These are phyloP conservation scores for Pythium brassicae DNA, from an alignment of 352 stramenopile genomes.

Conservation along the genomic window DNA sequence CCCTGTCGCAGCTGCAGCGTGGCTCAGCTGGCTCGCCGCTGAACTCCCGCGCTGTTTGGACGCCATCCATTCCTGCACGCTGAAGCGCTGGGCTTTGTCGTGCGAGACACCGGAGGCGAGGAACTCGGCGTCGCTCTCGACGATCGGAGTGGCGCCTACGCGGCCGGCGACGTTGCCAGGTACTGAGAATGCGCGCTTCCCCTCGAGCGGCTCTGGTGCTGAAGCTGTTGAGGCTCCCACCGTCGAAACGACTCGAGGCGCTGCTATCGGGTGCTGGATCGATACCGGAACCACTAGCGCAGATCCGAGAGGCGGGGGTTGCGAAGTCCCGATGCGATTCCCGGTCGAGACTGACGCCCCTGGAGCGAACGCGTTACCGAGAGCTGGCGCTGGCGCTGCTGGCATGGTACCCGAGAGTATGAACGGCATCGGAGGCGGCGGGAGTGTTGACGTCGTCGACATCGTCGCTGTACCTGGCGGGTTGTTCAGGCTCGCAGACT, in stretches of 20 bases:
- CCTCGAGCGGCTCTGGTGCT: not conserved
- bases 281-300: not conserved
- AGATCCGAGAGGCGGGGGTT: not conserved
- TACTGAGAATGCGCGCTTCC: not conserved
- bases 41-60: slow-evolving; percentile 40
- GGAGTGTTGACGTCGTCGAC: not conserved
- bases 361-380: not conserved
- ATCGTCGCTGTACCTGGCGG: slow-evolving; percentile 4
- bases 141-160: slow-evolving; percentile 9
- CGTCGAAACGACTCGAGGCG: not conserved
- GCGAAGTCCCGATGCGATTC: not conserved
- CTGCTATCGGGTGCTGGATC: not conserved
- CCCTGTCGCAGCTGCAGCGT: slow-evolving; percentile 6
- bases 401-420: not conserved
- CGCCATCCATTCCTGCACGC: slow-evolving; percentile 74
- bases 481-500: slow-evolving; percentile 1
- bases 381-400: slow-evolving; percentile 3
- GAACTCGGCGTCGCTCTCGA: slow-evolving; percentile 46
- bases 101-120: slow-evolving; percentile 60
- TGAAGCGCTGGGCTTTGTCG: slow-evolving; percentile 55
- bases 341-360: no score
- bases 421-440: not conserved
- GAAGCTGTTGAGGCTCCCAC: not conserved
- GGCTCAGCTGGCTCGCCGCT: slow-evolving; percentile 21
- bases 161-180: not conserved